Percentiles rank a stretch among this genome's conserved stretches.
Conservation (phyloP, 2,329 filamentous ascomycete species). For the Eutypa lata region DNA sequence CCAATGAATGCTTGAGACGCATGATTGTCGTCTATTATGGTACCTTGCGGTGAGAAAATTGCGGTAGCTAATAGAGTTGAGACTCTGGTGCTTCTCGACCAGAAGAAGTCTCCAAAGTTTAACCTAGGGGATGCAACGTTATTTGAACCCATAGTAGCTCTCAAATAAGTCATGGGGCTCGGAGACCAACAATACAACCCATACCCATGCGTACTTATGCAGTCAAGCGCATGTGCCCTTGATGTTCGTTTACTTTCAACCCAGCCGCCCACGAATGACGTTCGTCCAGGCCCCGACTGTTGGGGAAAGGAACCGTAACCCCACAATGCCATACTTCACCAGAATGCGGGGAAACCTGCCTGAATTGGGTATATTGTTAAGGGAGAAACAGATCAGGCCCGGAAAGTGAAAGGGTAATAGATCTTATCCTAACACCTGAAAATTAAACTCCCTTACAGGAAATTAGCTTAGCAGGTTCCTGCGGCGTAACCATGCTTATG, state of each 20-base stretch:
- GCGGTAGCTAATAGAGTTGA: background rate
- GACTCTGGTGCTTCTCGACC: background rate
- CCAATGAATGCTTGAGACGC: slow-evolving; percentile 6
- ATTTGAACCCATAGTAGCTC: background rate
- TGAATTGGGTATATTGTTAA: too few species aligned
- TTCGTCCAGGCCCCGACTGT: background rate
- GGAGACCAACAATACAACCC: background rate
- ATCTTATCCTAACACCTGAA: too few species aligned
- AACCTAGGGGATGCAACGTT: background rate
- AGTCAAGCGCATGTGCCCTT: background rate
- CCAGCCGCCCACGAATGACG: background rate
- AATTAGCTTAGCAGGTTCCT: too few species aligned
- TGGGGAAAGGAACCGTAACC: background rate
- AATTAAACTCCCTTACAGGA: too few species aligned
- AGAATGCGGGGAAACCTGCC: background rate
- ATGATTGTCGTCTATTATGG: slow-evolving; percentile 10
- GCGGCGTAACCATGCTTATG: too few species aligned
- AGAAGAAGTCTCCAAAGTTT: background rate
- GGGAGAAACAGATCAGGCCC: too few species aligned
- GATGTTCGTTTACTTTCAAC: background rate
- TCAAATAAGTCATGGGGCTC: background rate
- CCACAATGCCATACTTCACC: background rate
- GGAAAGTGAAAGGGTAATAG: background rate
- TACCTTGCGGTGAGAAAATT: background rate
- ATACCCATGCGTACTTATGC: background rate